Evolutionary conservation across 164 flowering plant species (phyloP).

Genomic region (grape (Vitis vinifera)): DNA sequence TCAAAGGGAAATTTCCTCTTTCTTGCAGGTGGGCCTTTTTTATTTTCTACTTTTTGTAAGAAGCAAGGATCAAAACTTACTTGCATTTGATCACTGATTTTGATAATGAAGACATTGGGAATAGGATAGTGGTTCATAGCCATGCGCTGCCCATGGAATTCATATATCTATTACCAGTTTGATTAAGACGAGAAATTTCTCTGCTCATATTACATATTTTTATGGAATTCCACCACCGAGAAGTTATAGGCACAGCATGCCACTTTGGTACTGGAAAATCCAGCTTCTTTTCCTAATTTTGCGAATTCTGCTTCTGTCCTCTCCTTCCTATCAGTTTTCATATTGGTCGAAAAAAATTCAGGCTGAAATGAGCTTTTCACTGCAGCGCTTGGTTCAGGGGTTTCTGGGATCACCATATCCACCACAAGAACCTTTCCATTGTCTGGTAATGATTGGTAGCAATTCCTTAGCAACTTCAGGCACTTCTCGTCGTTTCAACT

Average conservation of each 20-base stretch:
- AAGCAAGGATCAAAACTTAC: constrained; percentile 15
- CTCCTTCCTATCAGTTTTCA: constrained; percentile 22
- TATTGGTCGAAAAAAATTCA: constrained; percentile 17
- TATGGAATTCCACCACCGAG: constrained; percentile 32
- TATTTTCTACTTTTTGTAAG: too few species aligned
- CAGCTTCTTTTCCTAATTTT: constrained; percentile 24
- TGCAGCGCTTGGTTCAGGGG: constrained; percentile 8
- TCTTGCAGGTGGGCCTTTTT: too few species aligned
- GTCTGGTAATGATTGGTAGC: constrained; percentile 29
- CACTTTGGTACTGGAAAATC: constrained; percentile 19
- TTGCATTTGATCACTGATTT: constrained; percentile 81
- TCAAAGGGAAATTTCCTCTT: too few species aligned
- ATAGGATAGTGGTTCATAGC: constrained; percentile 72
- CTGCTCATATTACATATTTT: constrained; percentile 3
- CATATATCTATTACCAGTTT: too few species aligned
- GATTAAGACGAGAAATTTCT: too few species aligned
- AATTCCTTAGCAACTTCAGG: constrained; percentile 27
- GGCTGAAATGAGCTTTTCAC: constrained; percentile 11
- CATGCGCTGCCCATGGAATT: constrained; percentile 60
- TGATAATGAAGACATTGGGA: constrained; percentile 59
- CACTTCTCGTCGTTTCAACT: constrained; percentile 35
- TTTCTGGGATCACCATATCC: constrained; percentile 26
- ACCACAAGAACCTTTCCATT: constrained; percentile 35
- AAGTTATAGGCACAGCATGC: constrained; percentile 4
- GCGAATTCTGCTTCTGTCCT: constrained; percentile 28